Percentiles rank a stretch among this genome's conserved stretches.
Conservation (phyloP, 169 alveolate genomes). For the Plasmodium chabaudi region DNA sequence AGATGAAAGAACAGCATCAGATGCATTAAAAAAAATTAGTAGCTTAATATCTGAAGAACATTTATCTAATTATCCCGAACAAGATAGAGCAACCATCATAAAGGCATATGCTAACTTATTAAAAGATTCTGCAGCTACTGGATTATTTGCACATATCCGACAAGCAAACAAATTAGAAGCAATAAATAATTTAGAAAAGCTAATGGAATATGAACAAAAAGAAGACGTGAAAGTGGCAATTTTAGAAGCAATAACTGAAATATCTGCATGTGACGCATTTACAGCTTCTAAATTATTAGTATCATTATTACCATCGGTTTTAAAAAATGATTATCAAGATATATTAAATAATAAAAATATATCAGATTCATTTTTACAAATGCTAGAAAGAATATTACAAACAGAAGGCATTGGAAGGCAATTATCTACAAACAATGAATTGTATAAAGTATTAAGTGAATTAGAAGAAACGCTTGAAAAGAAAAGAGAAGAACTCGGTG, state of each 20-base stretch:
- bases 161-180: slow-evolving; percentile 77
- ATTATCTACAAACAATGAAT: slow-evolving; percentile 73
- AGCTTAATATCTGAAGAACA: slow-evolving; percentile 53
- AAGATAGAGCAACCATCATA: slow-evolving; percentile 34
- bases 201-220: slow-evolving; percentile 77
- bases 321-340: slow-evolving; percentile 66
- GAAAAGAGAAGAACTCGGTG: slow-evolving; percentile 74
- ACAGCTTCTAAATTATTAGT: slow-evolving; percentile 73
- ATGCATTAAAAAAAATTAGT: slow-evolving; percentile 47
- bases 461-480: slow-evolving; percentile 49
- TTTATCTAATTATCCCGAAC: slow-evolving; percentile 46
- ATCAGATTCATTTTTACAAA: slow-evolving; percentile 72
- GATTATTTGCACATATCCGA: slow-evolving; percentile 69
- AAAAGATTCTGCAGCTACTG: slow-evolving; percentile 67
- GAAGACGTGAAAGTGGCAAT: slow-evolving; percentile 68
- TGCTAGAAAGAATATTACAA: slow-evolving; percentile 74
- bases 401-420: slow-evolving; percentile 85
- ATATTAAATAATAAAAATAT: slow-evolving; percentile 69
- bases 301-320: slow-evolving; percentile 78
- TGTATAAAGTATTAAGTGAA: slow-evolving; percentile 74
- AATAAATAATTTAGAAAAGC: slow-evolving; percentile 76
- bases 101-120: slow-evolving; percentile 50
- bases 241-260: slow-evolving; percentile 72
- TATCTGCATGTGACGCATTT: slow-evolving; percentile 75
- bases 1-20: slow-evolving; percentile 73